Evolutionary conservation across 2,329 filamentous ascomycete genomes (phyloP).

Genomic region (Periconia digitata): DNA sequence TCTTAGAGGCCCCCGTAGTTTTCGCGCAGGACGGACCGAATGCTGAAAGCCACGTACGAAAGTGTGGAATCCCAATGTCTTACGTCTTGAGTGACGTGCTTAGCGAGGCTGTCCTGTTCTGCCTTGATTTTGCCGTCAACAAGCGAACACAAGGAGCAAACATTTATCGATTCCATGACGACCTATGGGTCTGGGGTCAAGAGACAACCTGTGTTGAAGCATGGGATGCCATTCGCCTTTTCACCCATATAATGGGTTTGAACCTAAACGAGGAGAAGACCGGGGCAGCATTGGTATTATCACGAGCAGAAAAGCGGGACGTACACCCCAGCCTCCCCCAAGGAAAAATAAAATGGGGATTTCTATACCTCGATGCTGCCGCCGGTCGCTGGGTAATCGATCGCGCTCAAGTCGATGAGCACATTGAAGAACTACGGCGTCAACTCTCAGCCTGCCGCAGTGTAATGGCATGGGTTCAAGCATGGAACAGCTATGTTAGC

Average conservation of each 20-base stretch:
- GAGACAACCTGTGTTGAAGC: conserved; percentile 57
- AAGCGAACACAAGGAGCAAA: conserved; percentile 55
- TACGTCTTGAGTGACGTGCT: conserved; percentile 62
- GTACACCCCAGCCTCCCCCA: conserved; percentile 47
- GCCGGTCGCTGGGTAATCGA: conserved; percentile 62
- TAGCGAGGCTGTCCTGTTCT: conserved; percentile 64
- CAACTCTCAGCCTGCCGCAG: conserved; percentile 60
- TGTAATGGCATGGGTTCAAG: conserved; percentile 61
- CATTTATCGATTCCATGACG: conserved; percentile 66
- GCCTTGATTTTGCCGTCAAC: conserved; percentile 66
- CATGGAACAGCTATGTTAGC: conserved; percentile 61
- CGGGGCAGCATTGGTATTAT: conserved; percentile 52
- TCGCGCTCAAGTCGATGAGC: conserved; percentile 58
- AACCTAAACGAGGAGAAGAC: conserved; percentile 62
- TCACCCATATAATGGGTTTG: conserved; percentile 58
- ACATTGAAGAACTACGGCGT: conserved; percentile 60
- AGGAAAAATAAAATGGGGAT: conserved; percentile 62
- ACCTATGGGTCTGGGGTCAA: conserved; percentile 68
- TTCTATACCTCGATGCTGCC: conserved; percentile 57
- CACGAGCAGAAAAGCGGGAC: conserved; percentile 19
- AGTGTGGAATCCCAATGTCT: conserved; percentile 61
- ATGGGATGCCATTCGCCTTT: conserved; percentile 61
- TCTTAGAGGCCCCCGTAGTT: conserved; percentile 59
- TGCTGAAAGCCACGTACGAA: conserved; percentile 49
- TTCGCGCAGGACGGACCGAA: conserved; percentile 58